A percentile compares a stretch with the other conserved stretches of the same genome.
Evolutionary conservation across 2,329 filamentous ascomycete genomes (phyloP).

Genomic region (Mycosphaerella sp.): DNA sequence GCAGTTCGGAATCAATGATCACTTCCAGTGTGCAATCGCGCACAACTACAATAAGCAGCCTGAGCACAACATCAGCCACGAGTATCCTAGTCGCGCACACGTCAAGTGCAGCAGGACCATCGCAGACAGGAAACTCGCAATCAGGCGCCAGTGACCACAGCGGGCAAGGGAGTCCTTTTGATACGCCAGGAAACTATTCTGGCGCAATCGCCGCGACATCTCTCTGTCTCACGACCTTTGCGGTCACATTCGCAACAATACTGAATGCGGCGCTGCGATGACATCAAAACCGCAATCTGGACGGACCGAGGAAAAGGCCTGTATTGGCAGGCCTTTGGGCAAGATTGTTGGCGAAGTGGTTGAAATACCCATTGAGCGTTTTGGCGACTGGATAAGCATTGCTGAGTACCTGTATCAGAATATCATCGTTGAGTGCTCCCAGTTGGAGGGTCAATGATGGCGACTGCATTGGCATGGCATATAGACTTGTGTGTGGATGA

Average conservation of each 20-base stretch:
- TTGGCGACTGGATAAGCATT: background rate
- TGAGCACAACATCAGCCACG: slow-evolving; percentile 14
- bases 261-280: background rate
- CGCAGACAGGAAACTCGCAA: slow-evolving; percentile 27
- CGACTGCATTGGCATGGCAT: background rate
- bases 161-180: slow-evolving; percentile 45
- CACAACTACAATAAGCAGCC: slow-evolving; percentile 7
- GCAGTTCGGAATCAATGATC: slow-evolving; percentile 17
- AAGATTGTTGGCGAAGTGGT: background rate
- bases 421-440: background rate
- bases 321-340: background rate
- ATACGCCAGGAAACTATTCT: slow-evolving; percentile 25
- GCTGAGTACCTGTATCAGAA: background rate
- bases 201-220: slow-evolving; percentile 1
- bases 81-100: slow-evolving; percentile 18
- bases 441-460: background rate
- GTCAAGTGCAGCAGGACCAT: slow-evolving; percentile 16
- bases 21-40: slow-evolving; percentile 2
- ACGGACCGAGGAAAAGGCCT: background rate
- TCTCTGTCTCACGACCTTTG: slow-evolving; percentile 2
- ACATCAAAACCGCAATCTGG: background rate
- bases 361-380: background rate
- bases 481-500: too few species aligned
- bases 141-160: slow-evolving; percentile 33
- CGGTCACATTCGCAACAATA: background rate